Base-by-base conservation (phyloP, 345 rosid genomes). In the Bruguiera parviflora region DNA sequence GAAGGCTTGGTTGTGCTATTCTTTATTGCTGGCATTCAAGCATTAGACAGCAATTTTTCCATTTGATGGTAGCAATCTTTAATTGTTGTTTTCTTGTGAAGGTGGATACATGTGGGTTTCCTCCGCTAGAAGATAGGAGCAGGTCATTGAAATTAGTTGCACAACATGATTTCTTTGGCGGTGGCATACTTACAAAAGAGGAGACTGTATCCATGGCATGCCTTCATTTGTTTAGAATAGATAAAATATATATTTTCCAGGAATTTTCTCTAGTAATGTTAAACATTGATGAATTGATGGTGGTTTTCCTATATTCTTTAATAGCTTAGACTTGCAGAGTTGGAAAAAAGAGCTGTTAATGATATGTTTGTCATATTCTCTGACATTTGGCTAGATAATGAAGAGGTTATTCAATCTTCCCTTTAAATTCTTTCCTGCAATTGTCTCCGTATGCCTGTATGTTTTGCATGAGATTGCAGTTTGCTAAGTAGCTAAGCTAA, bases 41-140 rank as follows among this genome's bases (percentile, higher is more conserved):
- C 37, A 46, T 43, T 28, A 9, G 35, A 59, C 20, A 16, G 47
- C 20, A 39, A 68, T 5, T 33, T n/a, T 43, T 55, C 29, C 28
- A 25, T 5, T 55, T 22, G 29, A 22, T 55, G 59, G 59, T 9
- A 55, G 22, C 59, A 55, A 55, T 22, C 59, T 21, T 55, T 25
- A 53, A 9, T 64, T 65, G 8, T 58, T 55, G 37, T 75, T 24
- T n/a, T 74, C 25, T 75, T 46, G 57, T 76, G 63, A 70, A 92
- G 99, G 93, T 95, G 70, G 73, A 78, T 66, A 88, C 96, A 2
- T 95, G 99, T 52, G 98, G 99, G 33, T 95, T 95, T 85, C 96
- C 98, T 75, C 96, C 96, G 11, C 58, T 92, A 61, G 99, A 92
- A 81, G 93, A 87, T 66, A 87, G 97, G 70, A 87, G 82, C 11